Conservation (phyloP, 129 eudicot species). For the Arctium minus region DNA sequence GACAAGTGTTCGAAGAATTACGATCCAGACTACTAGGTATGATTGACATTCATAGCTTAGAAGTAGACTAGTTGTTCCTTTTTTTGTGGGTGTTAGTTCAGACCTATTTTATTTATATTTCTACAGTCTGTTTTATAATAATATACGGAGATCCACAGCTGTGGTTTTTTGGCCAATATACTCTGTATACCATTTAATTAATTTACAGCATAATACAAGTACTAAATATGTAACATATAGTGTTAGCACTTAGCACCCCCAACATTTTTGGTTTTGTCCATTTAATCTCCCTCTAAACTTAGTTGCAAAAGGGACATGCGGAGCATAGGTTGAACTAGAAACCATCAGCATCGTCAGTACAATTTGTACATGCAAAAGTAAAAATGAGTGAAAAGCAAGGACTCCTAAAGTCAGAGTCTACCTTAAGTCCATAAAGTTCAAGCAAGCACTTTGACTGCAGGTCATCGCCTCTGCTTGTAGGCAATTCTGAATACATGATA, state of each 20-base stretch:
- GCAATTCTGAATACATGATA: conserved; percentile 51
- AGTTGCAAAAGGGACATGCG: background rate
- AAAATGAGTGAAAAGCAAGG: background rate
- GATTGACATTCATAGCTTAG: no score
- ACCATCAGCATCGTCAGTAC: background rate
- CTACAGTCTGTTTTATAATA: no score
- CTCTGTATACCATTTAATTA: background rate
- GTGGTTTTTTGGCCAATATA: no score
- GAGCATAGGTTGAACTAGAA: background rate
- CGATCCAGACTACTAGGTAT: no score
- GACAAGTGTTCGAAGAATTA: no score
- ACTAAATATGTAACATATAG: background rate
- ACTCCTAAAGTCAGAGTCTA: conserved; percentile 21
- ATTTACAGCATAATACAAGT: background rate
- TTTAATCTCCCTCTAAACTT: background rate
- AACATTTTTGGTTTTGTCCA: background rate
- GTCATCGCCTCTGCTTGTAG: conserved; percentile 76
- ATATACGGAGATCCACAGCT: no score
- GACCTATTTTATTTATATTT: no score
- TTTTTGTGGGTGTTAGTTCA: no score
- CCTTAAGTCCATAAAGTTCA: conserved; percentile 82
- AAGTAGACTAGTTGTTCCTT: no score
- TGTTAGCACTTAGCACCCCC: background rate
- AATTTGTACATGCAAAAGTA: background rate
- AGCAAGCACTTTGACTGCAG: conserved; percentile 79